Evolutionary conservation across 352 stramenopile genomes (phyloP), one percentile per base, ranked within the genome.

Genomic region (Globisporangium splendens): DNA sequence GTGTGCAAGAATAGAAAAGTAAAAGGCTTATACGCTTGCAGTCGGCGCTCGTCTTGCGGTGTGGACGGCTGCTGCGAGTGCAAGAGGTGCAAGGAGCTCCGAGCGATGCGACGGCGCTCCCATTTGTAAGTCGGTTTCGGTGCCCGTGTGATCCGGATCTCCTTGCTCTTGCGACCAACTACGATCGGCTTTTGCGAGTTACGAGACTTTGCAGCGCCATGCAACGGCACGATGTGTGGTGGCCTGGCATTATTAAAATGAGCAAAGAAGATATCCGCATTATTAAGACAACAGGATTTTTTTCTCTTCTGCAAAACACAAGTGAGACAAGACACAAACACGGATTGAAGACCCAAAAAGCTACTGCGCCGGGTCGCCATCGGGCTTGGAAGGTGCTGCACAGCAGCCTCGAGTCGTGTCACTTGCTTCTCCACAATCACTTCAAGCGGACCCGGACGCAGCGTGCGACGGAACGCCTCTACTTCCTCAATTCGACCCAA

Each of bases 111-210:
- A 15, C 74, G 66, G 41, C 72, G 77, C 43, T 87, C 77, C 77
- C 77, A 87, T 28, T 70, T 70, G 46, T 87, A 87, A 15, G 85
- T 73, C 1, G 77, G 75, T 49, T 87, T 87, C 22, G 66, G 63
- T 1, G 67, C 39, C 18, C 68, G 72, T 24, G 58, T 70, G 15
- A 65, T 59, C 8, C 65, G 57, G 15, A 73, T 56, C 48, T 83
- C 69, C 24, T 77, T 84, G 49, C 64, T 73, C 33, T 50, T 63
- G 58, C 38, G 57, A 31, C 17, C 63, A 44, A 56, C 61, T 31
- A 31, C 24, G 49, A 42, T 54, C 68, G 3, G 57, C 49, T 49
- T 56, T 65, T 64, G 64, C 2, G 69, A 58, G 0, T 66, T 68
- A 0, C 73, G 66, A 22, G 70, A 12, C 53, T 59, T 59, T 24